Evolutionary conservation across 2,329 filamentous ascomycete species (phyloP), one percentile per base, ranked within the genome.

Genomic region (Epichloe coenophiala): DNA sequence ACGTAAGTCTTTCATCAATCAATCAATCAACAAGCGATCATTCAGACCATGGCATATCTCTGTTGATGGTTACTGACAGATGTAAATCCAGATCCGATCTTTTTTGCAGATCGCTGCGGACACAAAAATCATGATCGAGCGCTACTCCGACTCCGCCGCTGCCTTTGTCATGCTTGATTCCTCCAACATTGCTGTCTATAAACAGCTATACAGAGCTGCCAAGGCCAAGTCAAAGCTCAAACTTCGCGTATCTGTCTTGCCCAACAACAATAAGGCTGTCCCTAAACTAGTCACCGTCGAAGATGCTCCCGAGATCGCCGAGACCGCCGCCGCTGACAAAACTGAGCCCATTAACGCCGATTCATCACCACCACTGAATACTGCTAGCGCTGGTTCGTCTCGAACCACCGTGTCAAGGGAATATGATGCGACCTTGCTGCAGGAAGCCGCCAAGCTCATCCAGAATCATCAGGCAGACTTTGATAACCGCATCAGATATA

Each of bases 141-240:
- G 93, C 59, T 98, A 89, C 71, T 97, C 93, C 57, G 93, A 98
- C 69, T 96, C 89, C 57, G 87, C 88, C 57, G 84, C 77, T 44
- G 74, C 81, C 56, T 97, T 86, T 68, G 79, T 97, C 57, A 75
- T 78, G 43, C 83, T 98, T 53, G 85, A 95, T 65, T 74, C 81
- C 55, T 74, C 75, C 64, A 94, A 95, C 63, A 70, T 78, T 8
- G 76, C 86, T 44, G 87, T 95, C 61, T 98, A 95, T 76, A 97
- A 96, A 75, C 93, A 96, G 65, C 83, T 98, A 41, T 91, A 93
- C 66, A 85, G 93, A 61, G 93, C 93, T 58, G 93, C 93, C 56
- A 98, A 96, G 74, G 93, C 93, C 38, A 98, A 98, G 77, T 82
- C 90, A 57, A 98, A 97, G 82, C 83, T 98, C 59, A 90, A 93